Base-by-base conservation (phyloP, 1,284 basidiomycete species). In the Microbotryum lychnidis-dioicae region DNA sequence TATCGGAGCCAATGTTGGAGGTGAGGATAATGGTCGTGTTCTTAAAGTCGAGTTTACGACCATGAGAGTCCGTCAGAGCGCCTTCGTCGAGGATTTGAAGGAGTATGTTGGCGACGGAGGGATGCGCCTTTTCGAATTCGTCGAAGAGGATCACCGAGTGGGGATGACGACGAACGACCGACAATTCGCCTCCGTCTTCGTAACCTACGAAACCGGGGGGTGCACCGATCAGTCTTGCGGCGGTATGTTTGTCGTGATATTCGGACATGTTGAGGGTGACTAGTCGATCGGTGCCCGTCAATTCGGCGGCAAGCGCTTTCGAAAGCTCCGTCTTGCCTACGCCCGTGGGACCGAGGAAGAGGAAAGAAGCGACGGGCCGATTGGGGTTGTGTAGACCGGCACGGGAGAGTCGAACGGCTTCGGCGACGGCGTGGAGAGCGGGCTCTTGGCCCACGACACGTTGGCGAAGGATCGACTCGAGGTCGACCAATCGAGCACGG, bases 61-160 rank as follows among this genome's bases (percentile, higher is more conserved):
- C 76, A 57, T 75, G 74, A 2, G 70, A 70, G 56, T 97, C 92
- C 1, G 91, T 94, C 64, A 96, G 79, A 58, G 79, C 83, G 12
- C 92, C 92, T 75, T 97, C 92, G 70, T 97, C 91, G 42, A 97
- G 81, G 60, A 97, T 87, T 75, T 96, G 92, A 4, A 97, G 80
- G 16, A 96, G 79, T 63, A 94, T 89, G 83, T 93, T 89, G 2
- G 87, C 82, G 29, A 96, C 90, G 70, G 92, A 91, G 80, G 62
- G 60, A 72, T 45, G 89, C 1, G 90, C 91, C 75, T 94, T 93
- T 76, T 94, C 91, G 44, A 94, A 82, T 75, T 93, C 91, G 71
- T 94, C 91, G 50, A 91, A 79, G 53, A 90, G 77, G 46, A 90
- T 81, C 6, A 90, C 85, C 49, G 86, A 54, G 57, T 65, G 67